Conservation (phyloP, 345 rosid species). For the Syzygium aromaticum region DNA sequence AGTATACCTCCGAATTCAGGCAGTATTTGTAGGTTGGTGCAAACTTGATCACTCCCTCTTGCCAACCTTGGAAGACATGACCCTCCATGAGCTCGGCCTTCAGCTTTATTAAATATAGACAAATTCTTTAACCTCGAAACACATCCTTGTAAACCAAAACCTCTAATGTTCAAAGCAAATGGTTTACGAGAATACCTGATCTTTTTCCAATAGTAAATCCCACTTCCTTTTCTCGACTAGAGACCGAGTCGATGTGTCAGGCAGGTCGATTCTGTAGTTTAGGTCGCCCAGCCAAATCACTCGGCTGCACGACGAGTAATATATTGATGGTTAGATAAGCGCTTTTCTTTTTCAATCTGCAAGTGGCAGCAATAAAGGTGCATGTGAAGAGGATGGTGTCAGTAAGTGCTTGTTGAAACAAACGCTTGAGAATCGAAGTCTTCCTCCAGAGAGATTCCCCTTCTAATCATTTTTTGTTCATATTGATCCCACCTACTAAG, state of each 20-base stretch:
- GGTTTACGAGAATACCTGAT: conserved; percentile 6
- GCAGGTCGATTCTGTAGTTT: conserved; percentile 13
- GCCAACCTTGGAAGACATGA: conserved; percentile 17
- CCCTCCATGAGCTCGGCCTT: conserved; percentile 17
- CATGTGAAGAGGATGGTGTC: neutral
- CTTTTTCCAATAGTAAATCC: conserved; percentile 2
- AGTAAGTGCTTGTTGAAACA: neutral
- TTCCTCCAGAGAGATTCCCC: neutral
- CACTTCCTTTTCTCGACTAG: conserved; percentile 6
- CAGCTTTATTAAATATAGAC: neutral
- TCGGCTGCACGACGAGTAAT: neutral
- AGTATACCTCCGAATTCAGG: conserved; percentile 9
- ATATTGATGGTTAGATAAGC: neutral
- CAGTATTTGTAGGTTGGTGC: conserved; percentile 13
- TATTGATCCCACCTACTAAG: neutral
- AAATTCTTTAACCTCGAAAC: neutral
- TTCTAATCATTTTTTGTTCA: neutral
- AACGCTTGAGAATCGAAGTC: neutral
- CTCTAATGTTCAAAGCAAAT: neutral
- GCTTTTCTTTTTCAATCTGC: neutral
- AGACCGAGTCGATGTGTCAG: conserved; percentile 5
- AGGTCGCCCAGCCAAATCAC: conserved; percentile 16
- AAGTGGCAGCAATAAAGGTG: neutral
- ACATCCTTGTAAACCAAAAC: neutral
- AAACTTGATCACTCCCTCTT: conserved; percentile 10